phyloP scores from a whole-genome alignment of 257 asterid species.

The Voacanga thouarsii region DNA sequence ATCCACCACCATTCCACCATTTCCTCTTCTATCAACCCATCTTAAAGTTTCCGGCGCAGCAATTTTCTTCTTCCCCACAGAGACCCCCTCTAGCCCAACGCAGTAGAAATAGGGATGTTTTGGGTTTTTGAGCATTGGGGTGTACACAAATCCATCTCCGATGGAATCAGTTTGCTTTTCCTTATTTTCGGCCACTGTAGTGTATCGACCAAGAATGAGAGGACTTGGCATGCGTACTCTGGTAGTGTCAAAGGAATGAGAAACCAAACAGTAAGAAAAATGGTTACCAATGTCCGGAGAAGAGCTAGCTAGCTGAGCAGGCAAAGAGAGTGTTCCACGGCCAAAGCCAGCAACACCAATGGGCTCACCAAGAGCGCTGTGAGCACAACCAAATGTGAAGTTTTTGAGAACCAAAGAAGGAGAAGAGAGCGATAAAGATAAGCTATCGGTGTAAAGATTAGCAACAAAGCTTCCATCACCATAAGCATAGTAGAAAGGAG shows the following conservation, averaged over 20 bases:
- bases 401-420: constrained; percentile 41
- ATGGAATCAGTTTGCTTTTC: constrained; percentile 6
- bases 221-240: constrained; percentile 60
- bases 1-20: constrained; percentile 98
- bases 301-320: constrained; percentile 62
- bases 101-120: constrained; percentile 69
- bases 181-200: constrained; percentile 18
- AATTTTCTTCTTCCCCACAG: constrained; percentile 50
- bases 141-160: constrained; percentile 38
- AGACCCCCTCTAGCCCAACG: constrained; percentile 61
- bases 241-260: constrained; percentile 52
- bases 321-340: constrained; percentile 71
- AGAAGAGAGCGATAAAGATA: constrained; percentile 45
- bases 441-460: constrained; percentile 45
- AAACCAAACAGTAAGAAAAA: constrained; percentile 77
- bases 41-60: constrained; percentile 51
- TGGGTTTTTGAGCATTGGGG: constrained; percentile 76
- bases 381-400: constrained; percentile 89
- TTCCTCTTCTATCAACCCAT: constrained; percentile 58
- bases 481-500: constrained; percentile 86
- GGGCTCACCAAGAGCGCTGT: constrained; percentile 79
- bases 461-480: constrained; percentile 92
- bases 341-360: constrained; percentile 97
- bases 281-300: constrained; percentile 74
- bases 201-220: constrained; percentile 64